These are phyloP conservation scores for Letharia columbiana DNA, from an alignment of 495 filamentous ascomycete genomes.

Conservation along the genomic window DNA sequence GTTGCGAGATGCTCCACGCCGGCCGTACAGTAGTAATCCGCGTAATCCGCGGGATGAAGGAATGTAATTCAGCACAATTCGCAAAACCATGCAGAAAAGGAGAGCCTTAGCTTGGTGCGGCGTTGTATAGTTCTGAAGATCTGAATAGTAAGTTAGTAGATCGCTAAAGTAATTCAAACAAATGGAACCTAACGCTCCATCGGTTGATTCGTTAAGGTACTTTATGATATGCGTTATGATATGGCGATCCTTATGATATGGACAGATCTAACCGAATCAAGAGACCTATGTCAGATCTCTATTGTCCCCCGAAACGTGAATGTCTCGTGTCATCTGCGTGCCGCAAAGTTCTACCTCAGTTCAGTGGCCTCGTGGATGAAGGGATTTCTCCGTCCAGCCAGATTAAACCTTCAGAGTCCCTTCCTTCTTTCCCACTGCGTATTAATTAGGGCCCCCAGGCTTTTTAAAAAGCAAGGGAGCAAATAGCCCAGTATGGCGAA, in stretches of 20 bases:
- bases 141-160: not conserved
- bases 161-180: not conserved
- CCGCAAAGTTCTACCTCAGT: not conserved
- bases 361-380: not conserved
- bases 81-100: not conserved
- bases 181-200: not conserved
- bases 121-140: not conserved
- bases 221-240: no score
- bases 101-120: not conserved
- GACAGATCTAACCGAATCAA: no score
- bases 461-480: not conserved
- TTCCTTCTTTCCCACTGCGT: no score
- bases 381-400: not conserved
- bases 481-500: constrained; percentile 31
- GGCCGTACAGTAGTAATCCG: not conserved
- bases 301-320: not conserved
- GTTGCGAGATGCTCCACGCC: not conserved
- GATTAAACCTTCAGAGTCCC: no score
- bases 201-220: not conserved
- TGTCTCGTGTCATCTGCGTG: not conserved
- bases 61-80: not conserved
- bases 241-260: no score
- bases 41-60: not conserved
- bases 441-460: no score
- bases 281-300: not conserved